phyloP scores from a whole-genome alignment of 23 red algal species.

The Gracilaria vermiculophylla region DNA sequence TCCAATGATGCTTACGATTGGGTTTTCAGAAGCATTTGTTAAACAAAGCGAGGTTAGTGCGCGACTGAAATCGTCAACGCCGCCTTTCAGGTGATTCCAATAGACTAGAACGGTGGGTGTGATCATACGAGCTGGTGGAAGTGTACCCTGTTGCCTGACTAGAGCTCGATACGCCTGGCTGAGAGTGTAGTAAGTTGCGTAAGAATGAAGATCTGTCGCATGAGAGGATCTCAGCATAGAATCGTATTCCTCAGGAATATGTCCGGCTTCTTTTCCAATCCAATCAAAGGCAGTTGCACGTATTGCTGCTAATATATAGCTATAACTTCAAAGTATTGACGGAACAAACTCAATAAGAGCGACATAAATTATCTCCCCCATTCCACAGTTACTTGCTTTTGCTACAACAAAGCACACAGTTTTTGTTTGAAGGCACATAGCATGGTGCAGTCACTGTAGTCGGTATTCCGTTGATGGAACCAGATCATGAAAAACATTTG shows the following conservation, averaged over 20 bases:
- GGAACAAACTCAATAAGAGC: conserved; percentile 13
- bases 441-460: conserved; percentile 36
- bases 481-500: background rate
- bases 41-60: background rate
- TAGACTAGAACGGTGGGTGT: conserved; percentile 3
- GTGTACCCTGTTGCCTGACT: background rate
- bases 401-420: conserved; percentile 11
- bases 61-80: conserved; percentile 23
- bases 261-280: background rate
- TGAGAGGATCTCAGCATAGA: background rate
- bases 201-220: conserved; percentile 24
- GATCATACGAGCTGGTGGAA: conserved; percentile 12
- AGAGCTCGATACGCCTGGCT: conserved; percentile 7
- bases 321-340: background rate
- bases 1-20: conserved; percentile 9
- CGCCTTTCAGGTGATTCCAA: conserved; percentile 24
- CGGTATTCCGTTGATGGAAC: conserved; percentile 5
- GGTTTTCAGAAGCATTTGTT: background rate
- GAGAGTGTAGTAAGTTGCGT: conserved; percentile 25
- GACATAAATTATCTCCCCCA: background rate
- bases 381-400: conserved; percentile 11
- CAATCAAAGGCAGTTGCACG: conserved; percentile 4
- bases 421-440: background rate
- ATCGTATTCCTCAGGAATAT: conserved; percentile 11
- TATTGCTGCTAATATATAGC: background rate